Conservation (phyloP, 352 stramenopile species). For the Globisporangium cystogenes region DNA sequence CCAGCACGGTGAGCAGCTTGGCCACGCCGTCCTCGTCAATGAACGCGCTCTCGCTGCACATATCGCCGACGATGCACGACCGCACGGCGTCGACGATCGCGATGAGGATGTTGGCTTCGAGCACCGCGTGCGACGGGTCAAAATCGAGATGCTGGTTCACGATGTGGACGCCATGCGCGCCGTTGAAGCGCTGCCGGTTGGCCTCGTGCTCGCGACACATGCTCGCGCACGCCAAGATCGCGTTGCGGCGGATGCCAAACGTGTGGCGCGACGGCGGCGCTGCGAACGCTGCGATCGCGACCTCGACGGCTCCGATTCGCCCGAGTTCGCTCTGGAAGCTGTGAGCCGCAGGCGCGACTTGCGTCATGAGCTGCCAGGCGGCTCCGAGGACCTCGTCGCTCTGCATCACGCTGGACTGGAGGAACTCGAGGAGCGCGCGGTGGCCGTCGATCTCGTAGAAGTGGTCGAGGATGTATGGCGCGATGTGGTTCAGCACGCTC, state of each 20-base stretch:
- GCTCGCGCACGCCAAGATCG: slow-evolving; percentile 43
- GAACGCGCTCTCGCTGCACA: slow-evolving; percentile 46
- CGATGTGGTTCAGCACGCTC: slow-evolving; percentile 48
- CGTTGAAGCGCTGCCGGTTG: slow-evolving; percentile 47
- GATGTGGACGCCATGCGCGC: slow-evolving; percentile 35
- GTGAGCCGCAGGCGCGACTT: slow-evolving; percentile 23
- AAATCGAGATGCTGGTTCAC: slow-evolving; percentile 40
- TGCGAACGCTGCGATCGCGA: slow-evolving; percentile 40
- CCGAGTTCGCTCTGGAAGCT: slow-evolving; percentile 47
- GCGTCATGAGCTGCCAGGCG: slow-evolving; percentile 51
- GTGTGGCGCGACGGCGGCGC: slow-evolving; percentile 39
- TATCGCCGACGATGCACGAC: slow-evolving; percentile 53
- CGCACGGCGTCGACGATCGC: slow-evolving; percentile 59
- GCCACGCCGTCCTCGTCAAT: slow-evolving; percentile 53
- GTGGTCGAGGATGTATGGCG: slow-evolving; percentile 44
- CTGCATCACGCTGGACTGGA: slow-evolving; percentile 27
- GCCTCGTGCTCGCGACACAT: slow-evolving; percentile 47
- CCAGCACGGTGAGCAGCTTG: slow-evolving; percentile 58
- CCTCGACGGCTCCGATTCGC: slow-evolving; percentile 39
- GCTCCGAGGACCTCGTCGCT: slow-evolving; percentile 33
- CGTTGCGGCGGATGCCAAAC: slow-evolving; percentile 61
- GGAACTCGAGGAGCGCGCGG: slow-evolving; percentile 36
- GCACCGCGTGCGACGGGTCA: slow-evolving; percentile 40
- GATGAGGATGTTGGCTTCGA: slow-evolving; percentile 69
- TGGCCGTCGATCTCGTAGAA: slow-evolving; percentile 57